Evolutionary conservation across 371 early-diverging fungal genomes (phyloP).

Genomic region (Saksenaea oblongispora): DNA sequence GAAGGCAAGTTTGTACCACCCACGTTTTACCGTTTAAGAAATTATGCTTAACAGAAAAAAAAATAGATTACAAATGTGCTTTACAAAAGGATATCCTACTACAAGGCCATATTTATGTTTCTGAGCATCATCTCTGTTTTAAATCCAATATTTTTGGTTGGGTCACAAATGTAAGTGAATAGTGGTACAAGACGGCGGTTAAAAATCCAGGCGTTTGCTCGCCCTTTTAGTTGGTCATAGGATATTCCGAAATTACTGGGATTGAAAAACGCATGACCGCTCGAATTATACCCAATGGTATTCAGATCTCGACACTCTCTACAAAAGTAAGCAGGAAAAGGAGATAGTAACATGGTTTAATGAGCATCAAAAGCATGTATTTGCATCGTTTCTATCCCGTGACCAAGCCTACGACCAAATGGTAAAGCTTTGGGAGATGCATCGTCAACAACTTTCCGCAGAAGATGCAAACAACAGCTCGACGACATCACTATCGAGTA

Average conservation of each 20-base stretch:
- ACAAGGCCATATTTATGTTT: conserved; percentile 90
- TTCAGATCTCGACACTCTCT: conserved; percentile 74
- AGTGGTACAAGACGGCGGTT: not conserved
- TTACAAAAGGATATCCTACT: conserved; percentile 91
- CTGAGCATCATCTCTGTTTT: conserved; percentile 88
- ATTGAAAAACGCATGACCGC: conserved; percentile 84
- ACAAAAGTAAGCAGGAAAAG: conserved; percentile 50
- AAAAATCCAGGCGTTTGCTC: not conserved
- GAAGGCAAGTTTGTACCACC: conserved; percentile 37
- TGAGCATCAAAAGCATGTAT: conserved; percentile 56
- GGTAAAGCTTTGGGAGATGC: conserved; percentile 60
- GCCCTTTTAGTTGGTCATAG: conserved; percentile 67
- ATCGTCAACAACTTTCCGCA: not conserved
- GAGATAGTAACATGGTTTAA: not conserved
- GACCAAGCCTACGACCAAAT: conserved; percentile 77
- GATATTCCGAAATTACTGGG: conserved; percentile 76
- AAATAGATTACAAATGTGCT: conserved; percentile 86
- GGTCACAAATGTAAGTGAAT: conserved; percentile 75
- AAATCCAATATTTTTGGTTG: conserved; percentile 96
- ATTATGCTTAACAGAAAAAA: not conserved
- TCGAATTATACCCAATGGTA: conserved; percentile 86
- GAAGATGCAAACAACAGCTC: not conserved
- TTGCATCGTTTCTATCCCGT: conserved; percentile 79
- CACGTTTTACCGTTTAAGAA: not conserved
- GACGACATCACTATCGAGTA: not conserved